Evolutionary conservation across 2,329 filamentous ascomycete species (phyloP).

Genomic region (Tolypocladium album): DNA sequence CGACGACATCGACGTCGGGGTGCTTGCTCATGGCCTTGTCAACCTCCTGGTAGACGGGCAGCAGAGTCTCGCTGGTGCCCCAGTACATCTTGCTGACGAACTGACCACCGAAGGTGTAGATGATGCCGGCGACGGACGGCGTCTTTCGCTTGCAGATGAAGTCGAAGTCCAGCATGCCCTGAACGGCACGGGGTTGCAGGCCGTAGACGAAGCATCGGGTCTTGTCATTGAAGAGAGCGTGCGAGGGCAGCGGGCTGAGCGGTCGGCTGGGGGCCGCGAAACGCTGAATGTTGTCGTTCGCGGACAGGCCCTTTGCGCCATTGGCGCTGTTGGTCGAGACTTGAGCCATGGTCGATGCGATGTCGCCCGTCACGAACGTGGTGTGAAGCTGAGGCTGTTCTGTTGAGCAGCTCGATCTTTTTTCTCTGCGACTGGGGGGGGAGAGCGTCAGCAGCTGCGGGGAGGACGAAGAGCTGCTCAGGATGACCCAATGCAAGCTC

Average conservation of each 20-base stretch:
- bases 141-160: conserved; percentile 99
- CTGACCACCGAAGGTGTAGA: conserved; percentile 99
- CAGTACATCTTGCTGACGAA: conserved; percentile 99
- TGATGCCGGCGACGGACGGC: conserved; percentile 95
- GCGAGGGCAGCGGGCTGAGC: conserved; percentile 74
- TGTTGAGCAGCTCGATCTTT: neutral
- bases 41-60: conserved; percentile 94
- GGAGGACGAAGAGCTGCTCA: conserved; percentile 1
- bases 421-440: conserved; percentile 10
- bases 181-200: conserved; percentile 87
- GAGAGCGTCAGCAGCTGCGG: conserved; percentile 12
- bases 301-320: conserved; percentile 50
- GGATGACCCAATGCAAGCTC: conserved; percentile 1
- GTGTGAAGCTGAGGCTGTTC: neutral
- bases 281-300: conserved; percentile 98
- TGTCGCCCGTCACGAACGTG: conserved; percentile 6
- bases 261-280: conserved; percentile 90
- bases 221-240: conserved; percentile 98
- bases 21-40: conserved; percentile 93
- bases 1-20: conserved; percentile 90
- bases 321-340: conserved; percentile 37
- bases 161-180: conserved; percentile 97
- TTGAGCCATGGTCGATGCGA: conserved; percentile 34
- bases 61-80: conserved; percentile 97
- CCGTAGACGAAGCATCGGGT: conserved; percentile 99